Evolutionary conservation across 352 stramenopile genomes (phyloP), one percentile per base, ranked within the genome.

Genomic region (Globisporangium polare): DNA sequence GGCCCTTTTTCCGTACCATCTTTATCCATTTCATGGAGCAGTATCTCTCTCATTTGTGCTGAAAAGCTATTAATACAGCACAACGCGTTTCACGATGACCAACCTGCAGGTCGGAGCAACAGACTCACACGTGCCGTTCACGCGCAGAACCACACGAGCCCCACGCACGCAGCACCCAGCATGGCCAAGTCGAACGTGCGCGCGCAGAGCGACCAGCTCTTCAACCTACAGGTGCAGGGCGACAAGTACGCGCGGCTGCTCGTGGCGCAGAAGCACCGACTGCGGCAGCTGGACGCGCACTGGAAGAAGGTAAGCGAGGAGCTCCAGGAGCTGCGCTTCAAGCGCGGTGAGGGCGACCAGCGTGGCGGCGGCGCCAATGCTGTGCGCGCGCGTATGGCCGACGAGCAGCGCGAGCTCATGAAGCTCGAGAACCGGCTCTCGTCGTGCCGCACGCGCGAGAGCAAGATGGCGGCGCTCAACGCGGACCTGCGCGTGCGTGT

Each of bases 391-490:
- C 78, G 75, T 10, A 83, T 92, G 66, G 80, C 82, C 7, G 79
- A 89, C 50, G 83, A 92, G 58, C 77, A 90, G 53, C 79, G 83
- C 20, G 83, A 90, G 54, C 70, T 90, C 39, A 83, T 86, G 69
- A 92, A 92, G 59, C 68, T 92, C 4, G 83, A 92, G 67, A 92
- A 92, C 53, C 69, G 83, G 15, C 67, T 92, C 24, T 88, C 83
- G 7, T 75, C 83, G 8, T 92, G 80, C 55, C 79, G 71, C 45
- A 90, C 75, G 24, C 78, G 83, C 6, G 83, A 93, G 67, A 90
- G 83, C 70, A 90, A 90, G 70, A 86, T 89, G 74, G 29, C 77
- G 1, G 76, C 79, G 20, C 68, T 72, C 29, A 91, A 90, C 53
- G 67, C 66, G 2, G 74, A 90, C 37, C 65, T 93, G 43, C 69